Conservation (phyloP, 225 moss, liverwort and hornwort species). For the Climacium dendroides region DNA sequence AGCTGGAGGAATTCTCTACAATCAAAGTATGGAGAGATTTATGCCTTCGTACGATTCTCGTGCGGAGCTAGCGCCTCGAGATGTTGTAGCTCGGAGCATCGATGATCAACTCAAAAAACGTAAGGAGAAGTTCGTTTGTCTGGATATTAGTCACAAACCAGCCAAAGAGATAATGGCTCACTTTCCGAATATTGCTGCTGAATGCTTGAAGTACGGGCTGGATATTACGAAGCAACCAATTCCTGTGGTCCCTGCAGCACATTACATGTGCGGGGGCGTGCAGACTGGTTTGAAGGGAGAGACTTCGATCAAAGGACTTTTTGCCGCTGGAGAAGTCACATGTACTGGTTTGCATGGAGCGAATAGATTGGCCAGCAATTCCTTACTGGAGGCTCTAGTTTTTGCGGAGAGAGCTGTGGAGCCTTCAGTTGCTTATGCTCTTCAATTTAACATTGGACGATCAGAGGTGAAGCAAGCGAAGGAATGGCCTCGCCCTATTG, state of each 20-base stretch:
- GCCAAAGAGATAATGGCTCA: conserved; percentile 69
- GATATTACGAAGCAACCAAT: conserved; percentile 88
- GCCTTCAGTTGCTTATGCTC: conserved; percentile 79
- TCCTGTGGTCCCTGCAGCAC: conserved; percentile 97
- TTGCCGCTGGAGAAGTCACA: conserved; percentile 95
- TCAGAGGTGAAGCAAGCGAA: conserved; percentile 73
- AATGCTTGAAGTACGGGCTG: conserved; percentile 85
- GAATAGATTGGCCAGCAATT: conserved; percentile 95
- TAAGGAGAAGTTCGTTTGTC: conserved; percentile 72
- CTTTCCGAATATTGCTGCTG: conserved; percentile 92
- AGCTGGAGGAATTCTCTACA: conserved; percentile 87
- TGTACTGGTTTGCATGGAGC: conserved; percentile 97
- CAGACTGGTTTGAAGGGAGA: conserved; percentile 89
- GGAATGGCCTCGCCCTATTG: conserved; percentile 63
- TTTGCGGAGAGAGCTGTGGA: conserved; percentile 97
- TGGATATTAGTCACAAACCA: conserved; percentile 93
- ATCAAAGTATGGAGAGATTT: conserved; percentile 85
- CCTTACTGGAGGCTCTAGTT: conserved; percentile 85
- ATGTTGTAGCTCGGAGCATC: conserved; percentile 92
- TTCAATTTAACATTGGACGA: conserved; percentile 53
- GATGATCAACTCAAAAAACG: conserved; percentile 96
- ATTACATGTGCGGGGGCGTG: conserved; percentile 99
- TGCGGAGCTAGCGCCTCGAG: conserved; percentile 90
- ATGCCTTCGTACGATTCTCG: conserved; percentile 93
- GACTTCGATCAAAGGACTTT: conserved; percentile 82